Conservation (phyloP, 2,329 filamentous ascomycete genomes). For the Periconia macrospinosa region DNA sequence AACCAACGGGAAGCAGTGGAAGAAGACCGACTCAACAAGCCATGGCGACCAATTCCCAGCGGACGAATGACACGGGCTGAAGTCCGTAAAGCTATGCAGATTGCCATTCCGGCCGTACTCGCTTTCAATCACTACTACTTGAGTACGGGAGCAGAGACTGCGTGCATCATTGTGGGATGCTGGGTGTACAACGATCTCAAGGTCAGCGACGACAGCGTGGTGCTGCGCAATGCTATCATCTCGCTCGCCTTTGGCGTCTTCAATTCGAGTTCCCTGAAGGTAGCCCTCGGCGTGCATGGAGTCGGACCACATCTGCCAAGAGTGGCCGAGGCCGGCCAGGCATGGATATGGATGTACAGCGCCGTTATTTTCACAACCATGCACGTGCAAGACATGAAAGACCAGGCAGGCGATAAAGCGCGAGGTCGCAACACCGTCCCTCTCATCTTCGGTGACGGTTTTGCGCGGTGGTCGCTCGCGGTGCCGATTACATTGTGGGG, state of each 20-base stretch:
- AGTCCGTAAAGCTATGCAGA: slow-evolving; percentile 15
- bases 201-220: slow-evolving; percentile 3
- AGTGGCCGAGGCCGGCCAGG: neutral
- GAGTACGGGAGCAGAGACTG: slow-evolving; percentile 23
- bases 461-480: neutral
- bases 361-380: slow-evolving; percentile 23
- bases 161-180: slow-evolving; percentile 32
- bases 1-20: slow-evolving; percentile 42
- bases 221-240: slow-evolving; percentile 15
- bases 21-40: slow-evolving; percentile 47
- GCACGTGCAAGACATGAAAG: slow-evolving; percentile 32
- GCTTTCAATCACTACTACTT: slow-evolving; percentile 16
- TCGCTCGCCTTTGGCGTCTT: slow-evolving; percentile 7
- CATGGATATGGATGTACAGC: slow-evolving; percentile 7
- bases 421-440: slow-evolving; percentile 21
- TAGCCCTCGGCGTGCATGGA: neutral
- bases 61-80: slow-evolving; percentile 18
- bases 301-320: neutral
- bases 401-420: slow-evolving; percentile 23
- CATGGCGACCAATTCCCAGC: slow-evolving; percentile 34
- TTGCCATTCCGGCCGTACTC: slow-evolving; percentile 10
- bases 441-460: slow-evolving; percentile 7
- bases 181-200: slow-evolving; percentile 47
- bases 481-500: too few relatives aligned
- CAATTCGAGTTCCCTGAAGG: slow-evolving; percentile 5